phyloP scores from a whole-genome alignment of 140 eudicot species.

The Cichorium intybus region DNA sequence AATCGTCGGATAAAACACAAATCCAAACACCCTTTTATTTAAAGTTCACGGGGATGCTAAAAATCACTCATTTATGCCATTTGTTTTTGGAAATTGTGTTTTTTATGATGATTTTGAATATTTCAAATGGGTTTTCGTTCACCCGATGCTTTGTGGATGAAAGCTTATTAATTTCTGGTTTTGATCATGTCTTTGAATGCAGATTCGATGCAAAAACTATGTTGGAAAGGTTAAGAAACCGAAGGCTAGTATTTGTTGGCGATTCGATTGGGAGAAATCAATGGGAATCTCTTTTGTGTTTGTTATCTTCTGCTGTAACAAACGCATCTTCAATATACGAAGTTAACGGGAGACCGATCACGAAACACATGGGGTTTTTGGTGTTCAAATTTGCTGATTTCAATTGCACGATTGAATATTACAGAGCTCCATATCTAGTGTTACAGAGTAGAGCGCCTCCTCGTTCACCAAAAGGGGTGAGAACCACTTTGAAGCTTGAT shows the following conservation, averaged over 20 bases:
- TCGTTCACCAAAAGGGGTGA: conserved; percentile 54
- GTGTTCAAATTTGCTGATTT: conserved; percentile 61
- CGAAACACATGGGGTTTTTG: conserved; percentile 75
- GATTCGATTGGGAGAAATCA: conserved; percentile 97
- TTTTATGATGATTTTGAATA: neutral
- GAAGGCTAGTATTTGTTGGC: conserved; percentile 75
- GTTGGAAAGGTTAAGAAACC: conserved; percentile 70
- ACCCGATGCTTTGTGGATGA: neutral
- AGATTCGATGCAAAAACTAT: conserved; percentile 75
- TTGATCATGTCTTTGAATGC: conserved; percentile 16
- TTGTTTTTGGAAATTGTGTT: neutral
- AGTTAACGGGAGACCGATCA: conserved; percentile 83
- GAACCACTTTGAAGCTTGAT: conserved; percentile 66
- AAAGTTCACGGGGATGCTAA: conserved; percentile 1
- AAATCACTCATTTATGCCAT: conserved; percentile 5
- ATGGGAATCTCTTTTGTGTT: conserved; percentile 95
- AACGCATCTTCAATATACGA: conserved; percentile 68
- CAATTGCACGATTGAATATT: conserved; percentile 90
- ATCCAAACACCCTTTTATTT: neutral
- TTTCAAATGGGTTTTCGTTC: conserved; percentile 1
- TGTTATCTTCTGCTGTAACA: conserved; percentile 62
- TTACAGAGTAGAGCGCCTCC: conserved; percentile 67
- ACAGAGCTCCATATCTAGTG: conserved; percentile 82
- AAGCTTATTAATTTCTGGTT: conserved; percentile 5
- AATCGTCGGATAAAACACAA: neutral